These are phyloP conservation scores for Narthecium ossifragum DNA, from an alignment of 106 monocot genomes.

Conservation along the genomic window DNA sequence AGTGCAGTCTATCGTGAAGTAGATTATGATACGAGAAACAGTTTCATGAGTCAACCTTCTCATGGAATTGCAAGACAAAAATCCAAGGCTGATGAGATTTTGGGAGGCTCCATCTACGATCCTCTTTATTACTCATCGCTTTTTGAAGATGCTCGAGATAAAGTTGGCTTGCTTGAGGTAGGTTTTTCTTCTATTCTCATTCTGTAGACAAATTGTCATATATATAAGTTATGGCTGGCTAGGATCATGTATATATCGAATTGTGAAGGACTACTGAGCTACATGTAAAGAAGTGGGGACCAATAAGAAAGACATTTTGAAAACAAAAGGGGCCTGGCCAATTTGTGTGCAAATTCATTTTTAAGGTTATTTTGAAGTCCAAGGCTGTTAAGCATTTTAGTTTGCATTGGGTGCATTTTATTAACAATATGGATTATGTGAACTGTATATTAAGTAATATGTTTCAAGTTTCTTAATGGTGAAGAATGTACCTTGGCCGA, in stretches of 20 bases:
- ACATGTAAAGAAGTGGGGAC: no score
- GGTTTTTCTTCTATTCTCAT: neutral
- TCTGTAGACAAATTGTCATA: neutral
- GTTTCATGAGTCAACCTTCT: slow-evolving; percentile 31
- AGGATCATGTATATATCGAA: neutral
- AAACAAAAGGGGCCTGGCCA: neutral
- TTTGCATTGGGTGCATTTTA: no score
- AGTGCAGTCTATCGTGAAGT: slow-evolving; percentile 19
- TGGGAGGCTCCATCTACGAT: slow-evolving; percentile 44
- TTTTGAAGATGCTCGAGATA: slow-evolving; percentile 38
- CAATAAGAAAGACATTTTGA: neutral
- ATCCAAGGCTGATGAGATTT: slow-evolving; percentile 27
- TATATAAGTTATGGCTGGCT: neutral
- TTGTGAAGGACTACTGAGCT: no score
- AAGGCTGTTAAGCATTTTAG: no score
- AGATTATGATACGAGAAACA: slow-evolving; percentile 33
- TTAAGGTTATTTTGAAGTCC: no score
- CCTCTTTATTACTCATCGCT: slow-evolving; percentile 44
- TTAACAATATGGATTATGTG: no score
- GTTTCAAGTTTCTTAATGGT: no score
- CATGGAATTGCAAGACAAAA: slow-evolving; percentile 31
- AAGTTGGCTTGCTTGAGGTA: slow-evolving; percentile 28
- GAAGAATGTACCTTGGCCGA: no score
- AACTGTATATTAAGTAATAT: no score
- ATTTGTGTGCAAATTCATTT: no score